A percentile compares a stretch with the other conserved stretches of the same genome.
These are phyloP conservation scores for Sphaerulina vaccinii DNA, from an alignment of 2,329 filamentous ascomycete genomes.

Conservation along the genomic window DNA sequence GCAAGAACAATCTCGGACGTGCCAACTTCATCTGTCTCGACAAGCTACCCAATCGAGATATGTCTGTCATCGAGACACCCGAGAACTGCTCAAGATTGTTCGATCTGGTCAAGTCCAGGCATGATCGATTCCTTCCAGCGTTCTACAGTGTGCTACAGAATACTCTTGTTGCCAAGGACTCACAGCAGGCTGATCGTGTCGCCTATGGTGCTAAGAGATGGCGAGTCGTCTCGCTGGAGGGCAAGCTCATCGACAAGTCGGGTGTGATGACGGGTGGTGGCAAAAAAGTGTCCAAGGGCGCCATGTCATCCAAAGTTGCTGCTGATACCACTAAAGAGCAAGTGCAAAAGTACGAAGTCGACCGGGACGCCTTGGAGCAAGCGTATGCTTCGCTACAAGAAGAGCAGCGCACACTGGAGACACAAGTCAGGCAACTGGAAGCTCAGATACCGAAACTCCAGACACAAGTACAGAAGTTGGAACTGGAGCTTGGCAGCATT, in stretches of 20 bases:
- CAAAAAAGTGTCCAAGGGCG: conserved; percentile 80
- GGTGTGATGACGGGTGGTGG: conserved; percentile 99
- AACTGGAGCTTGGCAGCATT: conserved; percentile 82
- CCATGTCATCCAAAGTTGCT: conserved; percentile 96
- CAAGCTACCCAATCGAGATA: conserved; percentile 74
- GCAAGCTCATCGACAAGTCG: conserved; percentile 94
- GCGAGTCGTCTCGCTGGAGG: conserved; percentile 93
- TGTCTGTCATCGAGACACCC: conserved; percentile 79
- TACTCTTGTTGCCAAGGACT: conserved; percentile 86
- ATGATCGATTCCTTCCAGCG: conserved; percentile 80
- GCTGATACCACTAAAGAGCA: conserved; percentile 84
- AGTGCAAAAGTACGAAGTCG: conserved; percentile 79
- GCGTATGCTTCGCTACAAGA: conserved; percentile 83
- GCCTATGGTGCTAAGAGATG: conserved; percentile 91
- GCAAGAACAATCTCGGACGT: conserved; percentile 94
- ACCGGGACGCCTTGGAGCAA: conserved; percentile 80
- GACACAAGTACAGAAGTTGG: conserved; percentile 86
- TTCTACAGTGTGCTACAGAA: conserved; percentile 97
- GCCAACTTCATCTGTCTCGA: conserved; percentile 97
- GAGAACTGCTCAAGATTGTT: conserved; percentile 91
- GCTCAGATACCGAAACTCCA: conserved; percentile 80
- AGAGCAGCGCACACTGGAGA: conserved; percentile 76
- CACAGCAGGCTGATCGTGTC: conserved; percentile 95
- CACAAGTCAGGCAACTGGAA: conserved; percentile 67
- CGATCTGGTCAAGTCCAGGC: conserved; percentile 85